These are phyloP conservation scores for Rusavskia elegans DNA, from an alignment of 495 filamentous ascomycete genomes.

Conservation along the genomic window DNA sequence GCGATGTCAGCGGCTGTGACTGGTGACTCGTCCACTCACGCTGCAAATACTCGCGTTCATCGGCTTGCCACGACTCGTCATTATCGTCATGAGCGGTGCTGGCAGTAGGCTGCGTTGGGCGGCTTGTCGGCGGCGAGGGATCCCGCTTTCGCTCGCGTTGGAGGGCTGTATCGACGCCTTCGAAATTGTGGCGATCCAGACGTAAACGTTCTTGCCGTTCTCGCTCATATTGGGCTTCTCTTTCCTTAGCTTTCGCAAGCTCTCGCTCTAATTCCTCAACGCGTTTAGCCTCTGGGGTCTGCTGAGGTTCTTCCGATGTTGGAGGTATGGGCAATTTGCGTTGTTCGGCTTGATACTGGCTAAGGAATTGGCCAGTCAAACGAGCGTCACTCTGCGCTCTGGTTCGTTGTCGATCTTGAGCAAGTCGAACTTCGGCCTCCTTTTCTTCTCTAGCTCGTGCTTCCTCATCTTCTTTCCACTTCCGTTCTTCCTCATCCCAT, in stretches of 20 bases:
- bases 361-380: slow-evolving; percentile 70
- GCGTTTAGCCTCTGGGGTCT: slow-evolving; percentile 39
- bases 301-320: slow-evolving; percentile 11
- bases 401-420: slow-evolving; percentile 48
- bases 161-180: neutral
- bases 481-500: slow-evolving; percentile 75
- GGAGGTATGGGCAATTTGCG: slow-evolving; percentile 5
- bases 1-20: slow-evolving; percentile 8
- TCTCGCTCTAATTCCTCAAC: slow-evolving; percentile 75
- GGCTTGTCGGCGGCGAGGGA: neutral
- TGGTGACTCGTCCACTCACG: slow-evolving; percentile 49
- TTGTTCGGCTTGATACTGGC: slow-evolving; percentile 58
- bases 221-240: slow-evolving; percentile 69
- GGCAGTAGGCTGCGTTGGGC: slow-evolving; percentile 5
- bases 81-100: slow-evolving; percentile 24
- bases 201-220: slow-evolving; percentile 48
- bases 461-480: slow-evolving; percentile 73
- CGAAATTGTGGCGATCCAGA: slow-evolving; percentile 13
- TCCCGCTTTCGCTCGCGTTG: neutral
- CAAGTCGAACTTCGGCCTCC: slow-evolving; percentile 48
- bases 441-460: slow-evolving; percentile 55
- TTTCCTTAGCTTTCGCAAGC: slow-evolving; percentile 68
- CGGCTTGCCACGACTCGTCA: slow-evolving; percentile 49
- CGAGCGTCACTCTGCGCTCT: slow-evolving; percentile 44
- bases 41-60: slow-evolving; percentile 61